These are phyloP conservation scores for Tolypocladium album DNA, from an alignment of 2,329 filamentous ascomycete species.

Conservation along the genomic window DNA sequence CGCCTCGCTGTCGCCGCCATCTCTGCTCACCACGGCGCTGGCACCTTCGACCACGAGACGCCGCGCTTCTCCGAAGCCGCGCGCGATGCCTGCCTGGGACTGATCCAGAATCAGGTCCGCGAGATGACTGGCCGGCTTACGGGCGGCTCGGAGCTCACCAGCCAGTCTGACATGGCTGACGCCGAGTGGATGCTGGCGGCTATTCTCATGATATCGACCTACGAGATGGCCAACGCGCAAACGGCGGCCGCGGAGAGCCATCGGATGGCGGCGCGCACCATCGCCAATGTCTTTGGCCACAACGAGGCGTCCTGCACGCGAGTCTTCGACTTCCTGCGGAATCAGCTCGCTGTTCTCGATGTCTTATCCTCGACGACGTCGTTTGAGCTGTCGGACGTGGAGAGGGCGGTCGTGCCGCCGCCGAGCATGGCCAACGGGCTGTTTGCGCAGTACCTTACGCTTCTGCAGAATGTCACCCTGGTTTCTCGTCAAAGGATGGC, in stretches of 20 bases:
- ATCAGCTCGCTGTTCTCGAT: conserved; percentile 17
- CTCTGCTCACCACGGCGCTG: conserved; percentile 16
- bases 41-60: conserved; percentile 9
- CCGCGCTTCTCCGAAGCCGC: conserved; percentile 14
- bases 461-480: conserved; percentile 10
- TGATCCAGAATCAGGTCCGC: conserved; percentile 12
- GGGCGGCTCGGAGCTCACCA: conserved; percentile 10
- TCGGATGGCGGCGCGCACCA: conserved; percentile 14
- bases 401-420: conserved; percentile 10
- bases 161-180: conserved; percentile 11
- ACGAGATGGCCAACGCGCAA: conserved; percentile 17
- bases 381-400: conserved; percentile 12
- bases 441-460: conserved; percentile 14
- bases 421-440: conserved; percentile 10
- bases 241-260: conserved; percentile 15
- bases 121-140: conserved; percentile 14
- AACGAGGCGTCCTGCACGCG: conserved; percentile 8
- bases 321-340: conserved; percentile 16
- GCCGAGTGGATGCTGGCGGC: conserved; percentile 19
- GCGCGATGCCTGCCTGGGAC: conserved; percentile 14
- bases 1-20: conserved; percentile 17
- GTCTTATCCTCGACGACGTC: conserved; percentile 16
- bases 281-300: conserved; percentile 16
- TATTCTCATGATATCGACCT: conserved; percentile 18
- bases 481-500: conserved; percentile 5